Evolutionary conservation across 768 basidiomycete genomes (phyloP).

Genomic region (Tephrocybe rancida): DNA sequence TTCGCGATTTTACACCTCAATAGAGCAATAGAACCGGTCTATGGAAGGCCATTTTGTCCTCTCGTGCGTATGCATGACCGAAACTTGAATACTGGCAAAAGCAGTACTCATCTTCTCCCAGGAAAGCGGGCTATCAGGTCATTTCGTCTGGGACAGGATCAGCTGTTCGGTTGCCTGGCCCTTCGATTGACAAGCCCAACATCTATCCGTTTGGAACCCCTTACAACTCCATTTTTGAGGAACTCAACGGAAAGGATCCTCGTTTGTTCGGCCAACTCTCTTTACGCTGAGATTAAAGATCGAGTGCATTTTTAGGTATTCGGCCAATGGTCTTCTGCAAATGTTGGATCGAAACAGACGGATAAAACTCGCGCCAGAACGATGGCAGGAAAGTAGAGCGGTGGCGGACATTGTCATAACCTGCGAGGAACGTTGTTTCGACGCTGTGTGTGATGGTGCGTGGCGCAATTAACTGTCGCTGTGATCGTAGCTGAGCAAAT

Average conservation of each 20-base stretch:
- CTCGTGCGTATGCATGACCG: constrained; percentile 54
- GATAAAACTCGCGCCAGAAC: constrained; percentile 90
- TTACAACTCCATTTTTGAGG: constrained; percentile 94
- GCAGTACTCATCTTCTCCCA: constrained; percentile 32
- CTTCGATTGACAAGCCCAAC: constrained; percentile 96
- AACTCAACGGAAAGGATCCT: constrained; percentile 80
- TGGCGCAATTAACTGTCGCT: constrained; percentile 7
- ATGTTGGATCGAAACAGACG: constrained; percentile 97
- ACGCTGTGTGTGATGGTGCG: constrained; percentile 96
- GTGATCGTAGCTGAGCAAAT: background rate
- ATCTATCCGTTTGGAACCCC: constrained; percentile 97
- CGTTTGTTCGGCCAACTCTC: constrained; percentile 62
- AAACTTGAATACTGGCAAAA: background rate
- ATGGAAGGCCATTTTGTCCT: constrained; percentile 98
- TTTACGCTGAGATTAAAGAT: constrained; percentile 5
- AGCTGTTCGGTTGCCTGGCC: constrained; percentile 93
- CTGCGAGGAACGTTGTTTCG: constrained; percentile 98
- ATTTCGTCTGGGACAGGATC: constrained; percentile 97
- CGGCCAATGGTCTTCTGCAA: constrained; percentile 88
- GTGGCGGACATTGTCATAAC: constrained; percentile 98
- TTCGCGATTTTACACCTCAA: constrained; percentile 17
- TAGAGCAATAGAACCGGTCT: constrained; percentile 75
- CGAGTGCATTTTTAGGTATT: constrained; percentile 59
- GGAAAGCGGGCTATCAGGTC: constrained; percentile 90
- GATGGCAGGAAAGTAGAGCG: constrained; percentile 91